Evolutionary conservation across 345 rosid genomes (phyloP), one percentile per base, ranked within the genome.

Genomic region (Kandelia obovata): DNA sequence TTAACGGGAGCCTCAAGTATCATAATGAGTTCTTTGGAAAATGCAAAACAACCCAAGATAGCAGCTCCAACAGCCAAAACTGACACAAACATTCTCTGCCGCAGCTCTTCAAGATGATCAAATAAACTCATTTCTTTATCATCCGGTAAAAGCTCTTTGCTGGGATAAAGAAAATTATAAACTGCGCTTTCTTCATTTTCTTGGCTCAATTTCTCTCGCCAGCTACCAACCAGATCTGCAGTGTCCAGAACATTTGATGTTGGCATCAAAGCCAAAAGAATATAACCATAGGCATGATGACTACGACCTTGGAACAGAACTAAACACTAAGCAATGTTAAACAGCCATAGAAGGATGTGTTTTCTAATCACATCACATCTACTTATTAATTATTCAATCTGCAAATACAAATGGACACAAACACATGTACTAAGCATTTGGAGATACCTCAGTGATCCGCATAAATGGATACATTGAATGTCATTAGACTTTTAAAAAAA

Each of bases 1-100:
- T 91, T 95, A 77, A 95, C 99, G 17, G 99, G 97, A 68, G 99
- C 99, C 88, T 94, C 98, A 72, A 94, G 99, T 78, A 95, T 47
- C 70, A 89, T 67, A 64, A 95, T 76, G 32, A 95, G 82, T 66
- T 89, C 99, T 73, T 95, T 95, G 16, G 99, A 91, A 81, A 86
- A 88, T 60, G 93, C 87, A 72, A 95, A 95, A 87, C 99, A 95
- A 66, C 96, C 99, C 65, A 83, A 71, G 21, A 95, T 95, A 52
- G 99, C 88, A 72, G 81, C 97, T 73, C 99, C 99, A 51, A 95
- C 96, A 9, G 92, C 96, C 83, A 95, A 82, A 75, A 86, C 96
- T 5, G 98, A 89, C 67, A 91, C 84, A 71, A 94, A 91, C 53
- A 94, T 58, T 73, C 98, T 85, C 84, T 94, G 85, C 0, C 97